Evolutionary conservation across 192 early-diverging fungal genomes (phyloP).

Genomic region (Coemansia biformis): DNA sequence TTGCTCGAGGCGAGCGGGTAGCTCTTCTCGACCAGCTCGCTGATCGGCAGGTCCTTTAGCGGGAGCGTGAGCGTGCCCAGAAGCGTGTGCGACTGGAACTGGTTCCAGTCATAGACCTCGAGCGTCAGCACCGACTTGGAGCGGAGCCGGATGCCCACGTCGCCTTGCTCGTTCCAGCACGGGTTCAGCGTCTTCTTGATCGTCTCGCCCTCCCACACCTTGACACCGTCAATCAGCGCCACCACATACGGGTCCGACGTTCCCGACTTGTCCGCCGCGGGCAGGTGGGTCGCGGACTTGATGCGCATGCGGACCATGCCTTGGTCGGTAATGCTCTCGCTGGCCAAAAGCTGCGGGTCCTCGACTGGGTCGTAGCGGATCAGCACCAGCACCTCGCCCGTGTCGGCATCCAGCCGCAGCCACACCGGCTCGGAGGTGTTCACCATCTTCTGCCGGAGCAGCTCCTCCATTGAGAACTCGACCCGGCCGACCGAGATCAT

Average conservation of each 20-base stretch:
- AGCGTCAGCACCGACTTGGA: conserved; percentile 54
- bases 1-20: conserved; percentile 39
- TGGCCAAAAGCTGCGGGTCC: conserved; percentile 34
- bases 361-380: conserved; percentile 49
- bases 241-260: conserved; percentile 69
- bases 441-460: conserved; percentile 40
- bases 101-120: conserved; percentile 76
- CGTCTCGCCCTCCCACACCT: conserved; percentile 63
- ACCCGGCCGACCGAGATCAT: conserved; percentile 50
- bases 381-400: conserved; percentile 49
- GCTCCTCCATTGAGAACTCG: conserved; percentile 44
- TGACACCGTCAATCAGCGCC: conserved; percentile 59
- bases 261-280: conserved; percentile 66
- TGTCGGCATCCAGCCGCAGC: conserved; percentile 49
- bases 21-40: conserved; percentile 44
- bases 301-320: conserved; percentile 62
- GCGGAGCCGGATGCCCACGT: conserved; percentile 55
- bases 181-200: conserved; percentile 73
- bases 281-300: conserved; percentile 55
- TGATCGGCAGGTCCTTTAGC: conserved; percentile 54
- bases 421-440: conserved; percentile 48
- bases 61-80: conserved; percentile 55
- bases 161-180: conserved; percentile 61
- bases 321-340: conserved; percentile 55
- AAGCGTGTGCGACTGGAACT: conserved; percentile 58